Percentiles rank a stretch among this genome's conserved stretches.
Conservation (phyloP, 2,329 filamentous ascomycete genomes). For the Fusarium coicis region DNA sequence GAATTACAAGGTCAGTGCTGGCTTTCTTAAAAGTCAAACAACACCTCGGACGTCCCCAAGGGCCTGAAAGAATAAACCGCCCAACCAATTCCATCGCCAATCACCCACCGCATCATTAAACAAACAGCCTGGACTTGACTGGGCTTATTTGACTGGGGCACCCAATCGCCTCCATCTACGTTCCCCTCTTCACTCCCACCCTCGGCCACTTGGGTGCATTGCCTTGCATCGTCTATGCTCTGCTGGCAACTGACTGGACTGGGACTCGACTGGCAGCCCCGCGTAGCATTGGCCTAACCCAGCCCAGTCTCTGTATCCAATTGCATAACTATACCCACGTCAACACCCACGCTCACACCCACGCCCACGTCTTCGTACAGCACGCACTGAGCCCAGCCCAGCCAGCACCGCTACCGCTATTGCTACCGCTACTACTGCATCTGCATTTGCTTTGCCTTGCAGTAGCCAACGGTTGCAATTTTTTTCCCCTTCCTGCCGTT, state of each 20-base stretch:
- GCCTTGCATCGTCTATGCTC: conserved; percentile 42
- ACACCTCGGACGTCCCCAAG: background rate
- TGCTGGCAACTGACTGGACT: conserved; percentile 4
- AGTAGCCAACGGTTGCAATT: conserved; percentile 39
- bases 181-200: conserved; percentile 34
- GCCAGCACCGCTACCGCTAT: conserved; percentile 37
- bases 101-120: conserved; percentile 29
- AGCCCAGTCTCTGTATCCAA: conserved; percentile 21
- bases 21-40: background rate
- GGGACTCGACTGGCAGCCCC: conserved; percentile 43
- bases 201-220: conserved; percentile 46
- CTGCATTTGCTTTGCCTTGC: conserved; percentile 29
- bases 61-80: conserved; percentile 9
- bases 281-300: conserved; percentile 39
- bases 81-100: background rate
- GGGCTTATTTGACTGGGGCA: conserved; percentile 21
- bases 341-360: conserved; percentile 24
- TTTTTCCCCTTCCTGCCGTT: conserved; percentile 37
- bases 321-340: conserved; percentile 33
- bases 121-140: conserved; percentile 5
- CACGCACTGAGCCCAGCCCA: conserved; percentile 27
- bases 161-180: conserved; percentile 35
- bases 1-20: conserved; percentile 23
- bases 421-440: conserved; percentile 9
- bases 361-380: conserved; percentile 13